Percentiles rank a stretch among this genome's conserved stretches.
These are phyloP conservation scores for Byssochlamys sp. DNA, from an alignment of 2,329 filamentous ascomycete species.

Conservation along the genomic window DNA sequence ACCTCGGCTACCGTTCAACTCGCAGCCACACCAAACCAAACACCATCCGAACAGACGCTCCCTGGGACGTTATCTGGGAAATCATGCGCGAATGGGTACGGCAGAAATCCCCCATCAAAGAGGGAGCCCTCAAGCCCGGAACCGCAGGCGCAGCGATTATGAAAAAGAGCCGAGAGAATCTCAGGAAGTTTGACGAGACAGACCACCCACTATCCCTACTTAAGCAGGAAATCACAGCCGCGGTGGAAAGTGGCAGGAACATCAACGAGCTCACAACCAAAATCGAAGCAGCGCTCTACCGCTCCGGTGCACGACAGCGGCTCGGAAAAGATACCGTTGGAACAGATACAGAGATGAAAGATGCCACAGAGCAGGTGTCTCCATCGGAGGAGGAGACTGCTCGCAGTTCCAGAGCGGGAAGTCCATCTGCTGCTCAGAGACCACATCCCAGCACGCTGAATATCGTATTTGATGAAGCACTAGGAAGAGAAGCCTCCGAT, in stretches of 20 bases:
- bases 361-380: conserved; percentile 12
- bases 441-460: conserved; percentile 39
- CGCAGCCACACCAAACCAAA: conserved; percentile 83
- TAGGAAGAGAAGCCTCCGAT: conserved; percentile 55
- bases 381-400: conserved; percentile 10
- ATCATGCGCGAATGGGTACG: conserved; percentile 85
- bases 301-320: conserved; percentile 20
- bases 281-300: conserved; percentile 37
- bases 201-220: conserved; percentile 22
- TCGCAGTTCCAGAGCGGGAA: conserved; percentile 1
- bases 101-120: conserved; percentile 69
- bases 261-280: conserved; percentile 31
- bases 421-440: not conserved
- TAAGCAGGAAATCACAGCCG: conserved; percentile 28
- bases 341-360: conserved; percentile 17
- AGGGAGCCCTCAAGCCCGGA: conserved; percentile 58
- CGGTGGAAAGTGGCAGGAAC: conserved; percentile 24
- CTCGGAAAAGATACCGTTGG: not conserved
- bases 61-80: conserved; percentile 83
- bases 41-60: conserved; percentile 86
- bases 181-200: conserved; percentile 20
- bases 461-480: conserved; percentile 68
- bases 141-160: conserved; percentile 65
- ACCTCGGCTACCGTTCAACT: conserved; percentile 71
- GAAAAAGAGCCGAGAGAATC: conserved; percentile 30